Evolutionary conservation across 441 rosid genomes (phyloP), one percentile per base, ranked within the genome.

Genomic region (Viola pubescens): DNA sequence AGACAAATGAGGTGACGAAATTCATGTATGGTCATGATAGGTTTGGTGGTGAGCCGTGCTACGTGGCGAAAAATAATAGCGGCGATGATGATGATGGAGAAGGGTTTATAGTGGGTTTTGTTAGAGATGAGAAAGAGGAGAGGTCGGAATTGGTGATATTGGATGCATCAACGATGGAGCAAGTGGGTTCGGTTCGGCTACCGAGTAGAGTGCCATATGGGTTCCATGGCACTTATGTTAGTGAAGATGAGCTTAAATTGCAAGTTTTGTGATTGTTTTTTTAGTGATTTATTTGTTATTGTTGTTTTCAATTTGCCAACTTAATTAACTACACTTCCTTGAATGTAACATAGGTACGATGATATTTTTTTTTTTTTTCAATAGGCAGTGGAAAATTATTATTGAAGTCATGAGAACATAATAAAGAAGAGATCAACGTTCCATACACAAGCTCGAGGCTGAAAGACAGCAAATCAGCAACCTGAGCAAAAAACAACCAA

Each of bases 141-240:
- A 60, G 34, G 48, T 89, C 94, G 1, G 86, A 84, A 72, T 45
- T 88, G 48, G 75, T 75, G 64, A 75, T 83, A 16, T 49, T 88
- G 50, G 67, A 75, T 5, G 87, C 82, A 37, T 37, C 53, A 19
- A 77, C 41, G 48, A 78, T 86, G 91, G 65, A 82, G 64, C 74
- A 73, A 63, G 86, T 75, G 41, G 87, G 77, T 39, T 40, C 56
- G 9, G 77, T 86, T 12, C 56, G 26, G 48, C 37, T 89, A 72
- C 89, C 91, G 4, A 61, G 72, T 14, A 77, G 94, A 49, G 94
- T 86, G 10, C 88, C 96, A 2, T 86, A 82, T 9, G 89, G 91
- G 7, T 84, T 89, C 14, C 96, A 89, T 65, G 94, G 94, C n/a
- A 75, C 85, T 7, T 86, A 86, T 70, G 77, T 88, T 0, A 63